Base-by-base conservation (phyloP, 75 land plant species). In the Pinus albicaulis region DNA sequence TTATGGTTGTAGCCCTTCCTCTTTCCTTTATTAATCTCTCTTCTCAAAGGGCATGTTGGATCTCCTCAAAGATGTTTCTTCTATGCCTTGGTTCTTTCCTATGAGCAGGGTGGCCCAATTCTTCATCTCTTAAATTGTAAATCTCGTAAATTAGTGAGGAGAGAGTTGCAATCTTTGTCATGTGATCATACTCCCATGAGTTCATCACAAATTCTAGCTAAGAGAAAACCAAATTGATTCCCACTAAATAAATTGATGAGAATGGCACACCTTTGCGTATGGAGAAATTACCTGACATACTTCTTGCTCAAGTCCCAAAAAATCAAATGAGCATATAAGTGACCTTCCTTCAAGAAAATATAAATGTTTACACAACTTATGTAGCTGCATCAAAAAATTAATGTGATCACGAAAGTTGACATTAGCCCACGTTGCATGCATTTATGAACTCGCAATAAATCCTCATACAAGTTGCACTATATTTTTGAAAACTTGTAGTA, bases 361-460 rank as follows among this genome's bases (percentile, higher is more conserved):
- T 25, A 98, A 98, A 87, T 98, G 99, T 80, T 98, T 98, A 80
- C 99, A 98, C 59, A 95, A 94, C 83, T 98, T 98, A 10, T 96
- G 88, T 58, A 95, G 89, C 76, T 98, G 98, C 99, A 98, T 98
- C 66, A 98, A 91, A 23, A 98, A 90, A 84, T 92, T 95, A 48
- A 98, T 93, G 82, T 92, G 83, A 11, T 92, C 98, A 83, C 95
- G 90, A 77, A 90, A 98, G 57, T 95, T 98, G 57, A 91, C 83
- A 84, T 90, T 95, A 15, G 95, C 90, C 62, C 95, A 79, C 38
- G 99, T 98, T 76, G 94, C 98, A 82, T 98, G 99, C 58, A 98
- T 98, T 77, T 98, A 94, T 61, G 95, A 91, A 80, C 92, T 95
- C 55, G 98, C 94, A 89, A 98, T 98, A 71, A 98, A 81, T 95